These are phyloP conservation scores for Tetradesmus lagerheimii DNA, from an alignment of 139 green algal species.

Conservation along the genomic window DNA sequence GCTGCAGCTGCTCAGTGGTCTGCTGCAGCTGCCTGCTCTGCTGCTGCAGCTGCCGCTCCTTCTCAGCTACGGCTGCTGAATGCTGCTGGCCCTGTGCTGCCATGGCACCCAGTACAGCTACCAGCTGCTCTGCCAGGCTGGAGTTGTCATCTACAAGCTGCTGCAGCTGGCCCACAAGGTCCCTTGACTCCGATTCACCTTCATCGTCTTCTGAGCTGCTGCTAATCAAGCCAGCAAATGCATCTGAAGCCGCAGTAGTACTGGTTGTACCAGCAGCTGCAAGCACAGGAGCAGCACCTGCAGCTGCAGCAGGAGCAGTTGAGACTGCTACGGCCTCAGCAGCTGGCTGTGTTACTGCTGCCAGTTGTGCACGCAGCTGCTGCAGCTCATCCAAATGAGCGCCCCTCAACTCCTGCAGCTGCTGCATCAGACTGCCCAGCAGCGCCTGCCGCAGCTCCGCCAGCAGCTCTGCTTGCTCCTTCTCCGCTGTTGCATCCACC, in stretches of 20 bases:
- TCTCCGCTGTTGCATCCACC: neutral
- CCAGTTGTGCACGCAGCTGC: neutral
- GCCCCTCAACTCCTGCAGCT: neutral
- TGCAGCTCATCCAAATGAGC: neutral
- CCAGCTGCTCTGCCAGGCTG: neutral
- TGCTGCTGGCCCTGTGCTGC: neutral
- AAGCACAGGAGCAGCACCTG: neutral
- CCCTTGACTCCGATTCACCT: neutral
- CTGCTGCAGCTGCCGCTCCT: slow-evolving; percentile 11
- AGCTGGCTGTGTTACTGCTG: neutral
- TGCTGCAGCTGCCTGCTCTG: neutral
- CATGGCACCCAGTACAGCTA: neutral
- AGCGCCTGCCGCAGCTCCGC: neutral
- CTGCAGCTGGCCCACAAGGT: neutral
- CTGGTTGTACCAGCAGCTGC: neutral
- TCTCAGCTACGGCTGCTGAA: neutral
- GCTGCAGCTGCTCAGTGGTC: neutral
- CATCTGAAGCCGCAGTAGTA: neutral
- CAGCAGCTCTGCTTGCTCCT: neutral
- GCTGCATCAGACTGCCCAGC: neutral
- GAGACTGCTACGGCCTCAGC: neutral
- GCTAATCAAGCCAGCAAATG: neutral
- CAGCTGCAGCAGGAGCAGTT: neutral
- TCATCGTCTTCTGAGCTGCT: neutral
- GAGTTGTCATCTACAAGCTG: neutral